Base-by-base conservation (phyloP, 306 rosid genomes). In the Cicer cuneatum region DNA sequence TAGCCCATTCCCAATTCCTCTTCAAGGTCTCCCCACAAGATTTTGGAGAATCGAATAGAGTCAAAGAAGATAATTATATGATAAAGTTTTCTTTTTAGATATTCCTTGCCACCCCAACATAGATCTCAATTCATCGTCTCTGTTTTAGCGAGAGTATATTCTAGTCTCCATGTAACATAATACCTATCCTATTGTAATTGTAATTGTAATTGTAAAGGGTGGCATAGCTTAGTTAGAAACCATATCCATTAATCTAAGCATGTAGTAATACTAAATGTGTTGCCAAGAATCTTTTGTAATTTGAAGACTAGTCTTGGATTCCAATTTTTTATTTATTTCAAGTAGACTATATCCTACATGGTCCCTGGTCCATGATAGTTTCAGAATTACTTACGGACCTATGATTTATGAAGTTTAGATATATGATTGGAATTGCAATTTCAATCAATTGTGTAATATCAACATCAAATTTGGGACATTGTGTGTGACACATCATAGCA, bases 1-100 rank as follows among this genome's bases (percentile, higher is more conserved):
- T 63, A 82, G 93, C 77, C 98, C 98, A 80, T 93, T 93, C 77
- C 98, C 98, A 75, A 86, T 93, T 29, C 98, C 98, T 47, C 62
- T 67, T 52, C 75, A 89, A 71, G 98, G 98, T 49, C 87, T 93
- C 60, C 98, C 90, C 21, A 80, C 92, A 80, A 89, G 85, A 90
- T 89, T 93, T 88, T 78, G 87, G 90, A 89, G 83, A 86, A 82
- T 60, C 66, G 53, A 76, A 40, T 76, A 82, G 79, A 65, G 41
- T 74, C 64, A 41, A 71, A 57, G 56, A 15, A 11, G 68, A 79
- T 1, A 15, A 40, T 15, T 13, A 66, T 59, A 48, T 69, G 16
- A 75, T 60, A 58, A 39, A 69, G 74, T 69, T 21, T 62, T 24
- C 67, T 21, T 9, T 71, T 46, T 56, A 10, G 71, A 59, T 79